These are phyloP conservation scores for Candida khao-thaluensis DNA, from an alignment of 805 yeast species.

Conservation along the genomic window DNA sequence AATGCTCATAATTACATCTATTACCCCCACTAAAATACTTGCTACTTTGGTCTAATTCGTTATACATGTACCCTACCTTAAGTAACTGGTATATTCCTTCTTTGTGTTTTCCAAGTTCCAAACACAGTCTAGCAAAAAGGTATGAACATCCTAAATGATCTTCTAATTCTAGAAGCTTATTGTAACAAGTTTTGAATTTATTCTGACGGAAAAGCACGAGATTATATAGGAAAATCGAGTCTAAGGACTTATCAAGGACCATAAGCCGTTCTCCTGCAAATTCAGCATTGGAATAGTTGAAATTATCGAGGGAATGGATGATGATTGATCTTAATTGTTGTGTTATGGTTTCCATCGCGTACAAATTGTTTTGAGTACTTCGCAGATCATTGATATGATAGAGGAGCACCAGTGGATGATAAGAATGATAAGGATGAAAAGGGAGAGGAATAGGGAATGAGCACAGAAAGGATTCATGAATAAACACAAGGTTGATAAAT, in stretches of 20 bases:
- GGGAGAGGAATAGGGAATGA: too few relatives aligned
- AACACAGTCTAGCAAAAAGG: constrained; percentile 67
- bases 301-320: constrained; percentile 72
- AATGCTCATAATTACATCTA: constrained; percentile 37
- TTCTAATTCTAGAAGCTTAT: constrained; percentile 30
- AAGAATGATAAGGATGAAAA: too few relatives aligned
- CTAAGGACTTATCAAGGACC: constrained; percentile 57
- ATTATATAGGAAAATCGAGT: constrained; percentile 68
- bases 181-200: constrained; percentile 62
- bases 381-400: too few relatives aligned
- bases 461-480: too few relatives aligned
- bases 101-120: constrained; percentile 50
- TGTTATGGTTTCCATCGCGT: constrained; percentile 10
- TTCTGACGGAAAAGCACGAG: constrained; percentile 59
- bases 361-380: too few relatives aligned
- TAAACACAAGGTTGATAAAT: too few relatives aligned
- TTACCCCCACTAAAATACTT: constrained; percentile 20
- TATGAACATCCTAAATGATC: constrained; percentile 74
- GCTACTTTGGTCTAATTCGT: constrained; percentile 17
- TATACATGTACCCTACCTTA: constrained; percentile 30
- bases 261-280: constrained; percentile 81
- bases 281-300: constrained; percentile 71
- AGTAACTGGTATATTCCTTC: constrained; percentile 58
- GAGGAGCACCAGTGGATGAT: too few relatives aligned
- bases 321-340: constrained; percentile 56